Conservation (phyloP, 495 filamentous ascomycete species). For the Platismatia glauca region DNA sequence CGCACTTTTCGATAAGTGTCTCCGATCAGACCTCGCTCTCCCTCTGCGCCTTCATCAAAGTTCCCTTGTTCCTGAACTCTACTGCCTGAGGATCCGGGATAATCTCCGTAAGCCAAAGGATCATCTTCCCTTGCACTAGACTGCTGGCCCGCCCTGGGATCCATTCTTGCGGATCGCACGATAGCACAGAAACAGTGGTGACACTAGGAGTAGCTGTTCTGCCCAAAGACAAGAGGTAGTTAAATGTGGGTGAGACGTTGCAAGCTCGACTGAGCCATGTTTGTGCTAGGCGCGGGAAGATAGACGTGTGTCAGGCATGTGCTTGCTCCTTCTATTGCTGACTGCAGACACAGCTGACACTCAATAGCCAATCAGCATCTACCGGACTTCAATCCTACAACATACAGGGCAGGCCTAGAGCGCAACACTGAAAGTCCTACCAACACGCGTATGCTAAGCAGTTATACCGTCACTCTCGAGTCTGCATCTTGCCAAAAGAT, state of each 20-base stretch:
- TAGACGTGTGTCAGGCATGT: no score
- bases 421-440: no score
- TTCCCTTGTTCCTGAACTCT: constrained; percentile 26
- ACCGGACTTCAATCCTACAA: constrained; percentile 1
- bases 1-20: constrained; percentile 45
- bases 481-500: not conserved
- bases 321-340: not conserved
- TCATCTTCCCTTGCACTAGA: constrained; percentile 38
- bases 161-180: not conserved
- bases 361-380: constrained; percentile 4
- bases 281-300: not conserved
- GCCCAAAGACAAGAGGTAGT: not conserved
- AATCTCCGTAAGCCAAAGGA: constrained; percentile 48
- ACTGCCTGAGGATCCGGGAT: constrained; percentile 28
- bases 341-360: not conserved
- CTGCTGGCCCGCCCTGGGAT: constrained; percentile 5
- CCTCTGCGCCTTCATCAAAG: constrained; percentile 28
- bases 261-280: not conserved
- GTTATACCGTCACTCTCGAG: not conserved
- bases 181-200: not conserved
- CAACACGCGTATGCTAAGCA: no score
- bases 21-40: constrained; percentile 43
- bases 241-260: not conserved
- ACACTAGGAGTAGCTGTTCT: not conserved
- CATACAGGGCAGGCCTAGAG: not conserved